Evolutionary conservation across 2,329 filamentous ascomycete genomes (phyloP), one percentile per base, ranked within the genome.

Genomic region (Colletotrichum paranaense): DNA sequence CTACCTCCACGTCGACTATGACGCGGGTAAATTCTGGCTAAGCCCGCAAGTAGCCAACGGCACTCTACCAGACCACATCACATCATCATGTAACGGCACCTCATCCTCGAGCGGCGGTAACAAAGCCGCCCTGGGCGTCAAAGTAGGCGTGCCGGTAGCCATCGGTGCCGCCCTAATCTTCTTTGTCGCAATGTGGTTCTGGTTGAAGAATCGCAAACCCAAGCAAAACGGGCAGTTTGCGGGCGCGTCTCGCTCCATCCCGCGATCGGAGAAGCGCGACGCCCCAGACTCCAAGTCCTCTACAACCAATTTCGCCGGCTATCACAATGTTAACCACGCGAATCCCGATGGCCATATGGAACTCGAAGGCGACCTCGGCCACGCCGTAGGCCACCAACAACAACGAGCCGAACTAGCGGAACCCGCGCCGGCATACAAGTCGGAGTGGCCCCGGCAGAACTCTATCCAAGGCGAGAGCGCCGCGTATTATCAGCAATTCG

Each of bases 1-100:
- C 46, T 75, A 75, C 8, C 60, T 76, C 4, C 67, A 66, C 32
- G 74, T 75, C 0, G 75, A 76, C 30, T 76, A 75, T 5, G 59
- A 68, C 1, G 62, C 68, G 8, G 60, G 59, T 6, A 72, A 64
- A 26, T 76, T 76, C 53, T 76, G 75, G 75, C 70, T 76, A 28
- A 74, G 72, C 46, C 72, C 72, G 2, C 72, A 74, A 5, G 72
- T 74, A 12, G 68, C 49, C 5, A 74, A 74, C 59, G 72, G 72
- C 7, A 72, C 72, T 3, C 12, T 67, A 5, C 68, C 72, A 9
- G 68, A 73, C 32, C 26, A 63, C 56, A 62, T 75, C 26, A 62
- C 70, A 22, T 32, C 73, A n/a, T 46, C 62, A 16, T 73, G 64
- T 62, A 73, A 73, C 52, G 64, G 70, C 38, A 69, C 65, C 19